Conservation (phyloP, 192 early-diverging fungal genomes). For the Backusella westeae region DNA sequence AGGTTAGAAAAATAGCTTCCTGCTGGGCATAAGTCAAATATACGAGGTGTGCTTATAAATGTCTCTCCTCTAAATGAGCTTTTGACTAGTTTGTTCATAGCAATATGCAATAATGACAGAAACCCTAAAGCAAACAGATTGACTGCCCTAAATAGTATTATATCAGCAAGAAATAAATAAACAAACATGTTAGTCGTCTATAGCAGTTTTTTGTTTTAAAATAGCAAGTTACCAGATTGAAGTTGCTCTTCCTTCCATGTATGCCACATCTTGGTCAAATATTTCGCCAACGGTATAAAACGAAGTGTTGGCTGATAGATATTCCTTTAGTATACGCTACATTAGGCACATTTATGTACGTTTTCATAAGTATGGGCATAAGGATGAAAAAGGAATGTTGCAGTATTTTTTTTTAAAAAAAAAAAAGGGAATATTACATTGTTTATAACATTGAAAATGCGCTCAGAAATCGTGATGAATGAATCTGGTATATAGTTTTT, state of each 20-base stretch:
- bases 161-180: not conserved
- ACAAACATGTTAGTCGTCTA: not conserved
- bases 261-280: constrained; percentile 21
- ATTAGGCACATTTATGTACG: not conserved
- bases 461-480: constrained; percentile 21
- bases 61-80: not conserved
- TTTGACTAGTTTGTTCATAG: not conserved
- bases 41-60: not conserved
- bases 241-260: not conserved
- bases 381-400: not conserved
- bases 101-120: constrained; percentile 12
- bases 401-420: not conserved
- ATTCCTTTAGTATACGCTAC: constrained; percentile 17
- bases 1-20: constrained; percentile 6
- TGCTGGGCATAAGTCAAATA: not conserved
- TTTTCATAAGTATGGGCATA: not conserved
- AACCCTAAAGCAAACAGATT: constrained; percentile 17
- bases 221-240: constrained; percentile 13
- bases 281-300: constrained; percentile 16
- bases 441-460: constrained; percentile 20
- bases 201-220: not conserved
- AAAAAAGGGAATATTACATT: not conserved
- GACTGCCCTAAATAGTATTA: constrained; percentile 2
- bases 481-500: constrained; percentile 6
- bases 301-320: constrained; percentile 1